A percentile compares a stretch with the other conserved stretches of the same genome.
These are phyloP conservation scores for Saturnispora silvae DNA, from an alignment of 805 yeast species.

Conservation along the genomic window DNA sequence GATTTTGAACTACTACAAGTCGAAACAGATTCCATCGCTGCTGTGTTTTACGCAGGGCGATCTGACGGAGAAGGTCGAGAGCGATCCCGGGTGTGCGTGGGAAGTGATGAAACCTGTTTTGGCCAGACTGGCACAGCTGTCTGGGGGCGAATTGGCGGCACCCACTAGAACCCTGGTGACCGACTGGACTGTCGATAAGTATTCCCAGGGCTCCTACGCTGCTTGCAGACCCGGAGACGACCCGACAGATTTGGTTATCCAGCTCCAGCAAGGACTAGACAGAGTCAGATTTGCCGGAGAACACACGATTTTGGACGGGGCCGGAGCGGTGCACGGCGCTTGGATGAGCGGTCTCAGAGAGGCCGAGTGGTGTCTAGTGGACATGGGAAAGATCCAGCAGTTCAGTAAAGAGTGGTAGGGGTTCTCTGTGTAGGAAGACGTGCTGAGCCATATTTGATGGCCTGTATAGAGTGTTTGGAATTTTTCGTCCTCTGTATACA, in stretches of 20 bases:
- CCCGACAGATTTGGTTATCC: conserved; percentile 50
- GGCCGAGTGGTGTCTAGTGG: conserved; percentile 17
- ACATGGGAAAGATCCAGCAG: conserved; percentile 15
- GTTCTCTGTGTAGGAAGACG: background rate
- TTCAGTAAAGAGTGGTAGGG: background rate
- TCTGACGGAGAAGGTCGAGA: conserved; percentile 50
- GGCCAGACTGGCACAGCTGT: conserved; percentile 11
- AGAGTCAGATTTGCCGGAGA: conserved; percentile 82
- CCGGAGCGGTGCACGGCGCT: conserved; percentile 91
- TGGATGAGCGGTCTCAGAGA: conserved; percentile 52
- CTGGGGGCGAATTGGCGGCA: conserved; percentile 13
- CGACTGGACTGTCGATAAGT: conserved; percentile 75
- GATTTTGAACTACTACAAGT: conserved; percentile 47
- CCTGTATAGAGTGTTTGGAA: background rate
- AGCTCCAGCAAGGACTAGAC: conserved; percentile 49
- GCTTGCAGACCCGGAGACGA: conserved; percentile 62
- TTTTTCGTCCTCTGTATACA: background rate
- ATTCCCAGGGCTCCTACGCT: conserved; percentile 70
- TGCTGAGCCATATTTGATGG: background rate
- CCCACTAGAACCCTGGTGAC: conserved; percentile 40
- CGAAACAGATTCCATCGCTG: conserved; percentile 41
- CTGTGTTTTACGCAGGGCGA: conserved; percentile 65
- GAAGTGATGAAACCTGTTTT: conserved; percentile 46
- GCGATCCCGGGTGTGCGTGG: conserved; percentile 45
- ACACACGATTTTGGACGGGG: conserved; percentile 76